Conservation (phyloP, 306 rosid species). For the Acacia acuminata region DNA sequence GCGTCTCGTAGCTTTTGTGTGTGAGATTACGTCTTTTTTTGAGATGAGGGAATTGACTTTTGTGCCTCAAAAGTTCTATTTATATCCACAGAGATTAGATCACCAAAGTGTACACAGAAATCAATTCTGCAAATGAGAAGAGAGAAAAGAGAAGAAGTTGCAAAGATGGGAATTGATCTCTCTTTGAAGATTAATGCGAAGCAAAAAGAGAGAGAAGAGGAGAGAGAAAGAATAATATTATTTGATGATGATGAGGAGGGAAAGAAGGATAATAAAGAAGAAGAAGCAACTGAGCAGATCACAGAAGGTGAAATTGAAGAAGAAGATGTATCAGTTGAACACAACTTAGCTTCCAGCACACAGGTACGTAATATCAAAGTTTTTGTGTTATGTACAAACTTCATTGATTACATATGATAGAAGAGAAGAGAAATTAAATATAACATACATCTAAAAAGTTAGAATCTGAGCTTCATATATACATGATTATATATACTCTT, state of each 20-base stretch:
- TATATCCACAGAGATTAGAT: constrained; percentile 25
- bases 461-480: not conserved
- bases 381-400: not conserved
- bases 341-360: constrained; percentile 35
- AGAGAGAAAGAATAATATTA: not conserved
- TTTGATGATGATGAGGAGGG: constrained; percentile 4
- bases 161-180: constrained; percentile 69
- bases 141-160: constrained; percentile 18
- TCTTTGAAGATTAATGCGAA: constrained; percentile 56
- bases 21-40: not conserved
- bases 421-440: not conserved
- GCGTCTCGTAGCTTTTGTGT: constrained; percentile 53
- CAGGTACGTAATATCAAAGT: constrained; percentile 37
- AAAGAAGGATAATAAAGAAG: constrained; percentile 27
- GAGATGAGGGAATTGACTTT: constrained; percentile 65
- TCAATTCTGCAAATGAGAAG: constrained; percentile 39
- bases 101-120: constrained; percentile 27
- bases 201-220: not conserved
- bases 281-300: constrained; percentile 38
- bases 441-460: not conserved
- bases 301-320: constrained; percentile 56
- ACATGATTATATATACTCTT: not conserved
- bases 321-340: constrained; percentile 50
- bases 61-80: constrained; percentile 81
- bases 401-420: not conserved